Evolutionary conservation across 495 filamentous ascomycete genomes (phyloP), one percentile per base, ranked within the genome.

Genomic region (Aspergillus cavernicola): DNA sequence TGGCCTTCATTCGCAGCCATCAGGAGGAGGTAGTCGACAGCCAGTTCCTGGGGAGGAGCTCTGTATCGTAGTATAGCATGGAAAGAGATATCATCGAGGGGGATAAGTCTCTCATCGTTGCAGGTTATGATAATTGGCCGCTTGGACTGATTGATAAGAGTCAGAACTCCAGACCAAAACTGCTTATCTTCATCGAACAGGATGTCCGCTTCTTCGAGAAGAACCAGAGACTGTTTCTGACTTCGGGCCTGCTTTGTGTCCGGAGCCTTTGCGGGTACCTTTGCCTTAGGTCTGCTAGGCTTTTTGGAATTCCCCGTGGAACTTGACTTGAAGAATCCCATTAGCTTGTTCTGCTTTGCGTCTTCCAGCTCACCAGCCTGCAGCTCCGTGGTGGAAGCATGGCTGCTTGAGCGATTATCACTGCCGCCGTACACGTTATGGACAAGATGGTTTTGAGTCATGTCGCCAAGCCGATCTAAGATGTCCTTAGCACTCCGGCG

Each of bases 41-140:
- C 83, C 20, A 92, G 71, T 49, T 89, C 82, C 12, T 65, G 68
- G 0, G 88, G 82, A 2, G 92, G 86, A 6, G 78, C 69, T 3
- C 76, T 75, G 57, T 93, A 85, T n/a, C 95, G 85, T 36, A 99
- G 78, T 42, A 97, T 92, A 19, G 87, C 93, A 62, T 96, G 86
- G 2, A 96, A 72, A 8, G 78, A 80, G 43, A 96, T 73, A 11
- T 78, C 80, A 16, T 85, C 75, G 1, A 89, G 52, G 0, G 91
- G 90, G 5, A 99, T 64, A 11, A 88, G 64, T 22, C 70, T 78
- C 65, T 97, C 95, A 57, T 97, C 83, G 53, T 90, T 96, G 75
- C 95, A 97, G 0, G 95, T 97, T 69, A 99, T 85, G 59, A 99
- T 76, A 35, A 99, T 87, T 2, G 95, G 95, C 33, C 95, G 81